Base-by-base conservation (phyloP, 495 filamentous ascomycete species). In the Penicillium canescens region DNA sequence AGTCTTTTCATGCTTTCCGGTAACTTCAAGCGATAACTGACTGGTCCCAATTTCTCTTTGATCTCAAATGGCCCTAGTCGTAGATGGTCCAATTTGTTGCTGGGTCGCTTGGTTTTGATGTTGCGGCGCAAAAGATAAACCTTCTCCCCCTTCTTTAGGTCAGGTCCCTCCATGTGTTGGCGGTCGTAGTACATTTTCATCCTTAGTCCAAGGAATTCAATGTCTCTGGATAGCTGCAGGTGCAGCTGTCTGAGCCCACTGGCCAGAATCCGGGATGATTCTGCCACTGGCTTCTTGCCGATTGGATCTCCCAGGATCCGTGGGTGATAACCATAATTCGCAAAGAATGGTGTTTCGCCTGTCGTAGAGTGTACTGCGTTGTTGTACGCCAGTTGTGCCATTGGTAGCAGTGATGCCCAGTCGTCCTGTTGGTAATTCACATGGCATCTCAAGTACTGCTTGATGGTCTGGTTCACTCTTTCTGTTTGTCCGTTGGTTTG, bases 311-410 rank as follows among this genome's bases (percentile, higher is more conserved):
- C 31, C 3, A 43, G n/a, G 51, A 52, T 50, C 51, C 41, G 50
- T 13, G 24, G 47, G 33, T 56, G 44, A 21, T 26, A 10, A n/a
- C 43, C 38, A 44, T 52, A 57, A n/a, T 52, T 57, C 2, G n/a
- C 9, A 20, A 47, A 57, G 36, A 51, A 48, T 47, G 48, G 50
- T 36, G 12, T 38, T 41, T 54, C 34, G 13, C 33, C 44, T 1
- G 8, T 58, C 12, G 33, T 54, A 13, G 20, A 4, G 23, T 55
- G 42, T 42, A 51, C 42, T n/a, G 8, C 20, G 24, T 59, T 59
- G 42, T 59, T 59, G 37, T 54, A 59, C 40, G 23, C 20, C 11
- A 50, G 46, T 48, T 59, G 42, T n/a, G n/a, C n/a, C 9, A 54
- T 46, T 46, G 37, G 6, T 51, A 51, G 12, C 18, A 54, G 21